These are phyloP conservation scores for Colletotrichum somersetense DNA, from an alignment of 2,329 filamentous ascomycete species.

Conservation along the genomic window DNA sequence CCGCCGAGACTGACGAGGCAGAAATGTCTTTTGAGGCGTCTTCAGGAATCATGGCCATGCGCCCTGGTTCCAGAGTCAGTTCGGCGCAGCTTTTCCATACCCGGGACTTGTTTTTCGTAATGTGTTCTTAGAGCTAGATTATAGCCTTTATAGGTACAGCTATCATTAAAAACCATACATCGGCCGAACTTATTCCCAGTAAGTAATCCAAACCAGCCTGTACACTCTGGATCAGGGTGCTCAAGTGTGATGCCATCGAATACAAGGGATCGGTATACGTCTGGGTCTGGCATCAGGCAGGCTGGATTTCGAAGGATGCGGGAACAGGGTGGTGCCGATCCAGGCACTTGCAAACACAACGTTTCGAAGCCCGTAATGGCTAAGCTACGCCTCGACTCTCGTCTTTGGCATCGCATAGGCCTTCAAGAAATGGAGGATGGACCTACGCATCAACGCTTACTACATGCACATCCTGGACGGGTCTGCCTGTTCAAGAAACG, in stretches of 20 bases:
- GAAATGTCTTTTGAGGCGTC: neutral
- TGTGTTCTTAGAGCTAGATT: neutral
- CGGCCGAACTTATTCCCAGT: neutral
- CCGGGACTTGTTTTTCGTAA: neutral
- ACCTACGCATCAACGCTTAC: neutral
- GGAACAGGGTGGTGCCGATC: neutral
- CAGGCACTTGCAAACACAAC: neutral
- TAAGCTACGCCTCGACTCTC: neutral
- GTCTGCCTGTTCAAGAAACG: neutral
- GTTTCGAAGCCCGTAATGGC: neutral
- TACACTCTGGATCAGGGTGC: neutral
- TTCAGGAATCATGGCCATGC: neutral
- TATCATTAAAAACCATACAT: neutral
- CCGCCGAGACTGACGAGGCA: neutral
- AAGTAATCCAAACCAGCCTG: neutral
- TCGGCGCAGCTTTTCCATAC: neutral
- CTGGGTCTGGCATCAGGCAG: neutral
- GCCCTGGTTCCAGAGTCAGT: neutral
- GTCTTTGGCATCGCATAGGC: neutral
- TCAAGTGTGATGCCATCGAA: neutral
- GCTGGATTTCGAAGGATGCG: neutral
- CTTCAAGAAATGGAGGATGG: neutral
- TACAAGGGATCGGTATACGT: neutral
- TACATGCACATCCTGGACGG: neutral
- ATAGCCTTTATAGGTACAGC: neutral